Percentiles rank a stretch among this genome's conserved stretches.
Evolutionary conservation across 2,329 filamentous ascomycete genomes (phyloP).

Genomic region (Monosporascus ibericus): DNA sequence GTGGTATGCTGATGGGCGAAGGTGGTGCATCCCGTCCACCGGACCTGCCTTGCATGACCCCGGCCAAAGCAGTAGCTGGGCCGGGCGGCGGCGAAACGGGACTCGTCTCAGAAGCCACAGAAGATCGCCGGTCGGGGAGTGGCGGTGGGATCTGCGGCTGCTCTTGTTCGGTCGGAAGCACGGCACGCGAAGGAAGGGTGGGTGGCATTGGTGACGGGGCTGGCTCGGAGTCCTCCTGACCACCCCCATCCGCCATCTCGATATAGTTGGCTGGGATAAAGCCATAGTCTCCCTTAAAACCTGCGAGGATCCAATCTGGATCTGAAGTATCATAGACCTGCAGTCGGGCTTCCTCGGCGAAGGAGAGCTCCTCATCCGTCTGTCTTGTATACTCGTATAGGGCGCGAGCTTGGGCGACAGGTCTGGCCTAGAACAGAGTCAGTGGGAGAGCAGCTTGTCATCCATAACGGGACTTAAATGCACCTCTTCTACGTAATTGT

Average conservation of each 20-base stretch:
- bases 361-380: slow-evolving; percentile 96
- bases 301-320: slow-evolving; percentile 93
- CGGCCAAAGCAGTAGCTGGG: slow-evolving; percentile 50
- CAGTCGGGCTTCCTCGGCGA: slow-evolving; percentile 79
- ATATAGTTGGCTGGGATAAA: slow-evolving; percentile 98
- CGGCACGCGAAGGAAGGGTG: slow-evolving; percentile 36
- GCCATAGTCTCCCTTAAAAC: slow-evolving; percentile 76
- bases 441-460: slow-evolving; percentile 44
- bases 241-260: slow-evolving; percentile 51
- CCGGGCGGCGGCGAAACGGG: slow-evolving; percentile 32
- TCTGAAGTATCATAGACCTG: slow-evolving; percentile 86
- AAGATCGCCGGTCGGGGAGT: slow-evolving; percentile 29
- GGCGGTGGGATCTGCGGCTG: slow-evolving; percentile 33
- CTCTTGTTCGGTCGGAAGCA: slow-evolving; percentile 27
- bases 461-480: slow-evolving; percentile 32
- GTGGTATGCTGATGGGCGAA: slow-evolving; percentile 42
- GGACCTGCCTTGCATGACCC: slow-evolving; percentile 45
- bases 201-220: slow-evolving; percentile 13
- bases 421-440: slow-evolving; percentile 47
- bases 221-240: slow-evolving; percentile 34
- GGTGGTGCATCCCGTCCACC: slow-evolving; percentile 39
- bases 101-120: slow-evolving; percentile 20
- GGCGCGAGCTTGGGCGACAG: slow-evolving; percentile 70
- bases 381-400: slow-evolving; percentile 97
- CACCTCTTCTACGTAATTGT: slow-evolving; percentile 94